Base-by-base conservation (phyloP, 352 stramenopile species). In the Saprolegnia parasitica region DNA sequence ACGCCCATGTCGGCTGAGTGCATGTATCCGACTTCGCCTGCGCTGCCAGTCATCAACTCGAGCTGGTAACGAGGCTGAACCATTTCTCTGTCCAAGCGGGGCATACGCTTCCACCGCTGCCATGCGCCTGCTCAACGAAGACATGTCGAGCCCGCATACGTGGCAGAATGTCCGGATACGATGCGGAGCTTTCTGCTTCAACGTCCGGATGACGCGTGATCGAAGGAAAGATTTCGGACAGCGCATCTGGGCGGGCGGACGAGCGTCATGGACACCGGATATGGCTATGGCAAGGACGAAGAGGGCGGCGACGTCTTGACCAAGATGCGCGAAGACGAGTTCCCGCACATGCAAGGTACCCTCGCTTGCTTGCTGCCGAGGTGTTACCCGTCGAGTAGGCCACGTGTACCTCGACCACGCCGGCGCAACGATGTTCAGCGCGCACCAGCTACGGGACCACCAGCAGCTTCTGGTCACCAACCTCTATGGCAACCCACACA, bases 381-480 rank as follows among this genome's bases (percentile, higher is more conserved):
- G 10, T 62, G 18, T 10, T 24, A 26, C 35, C 26, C 11, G 20
- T 23, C 16, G n/a, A n/a, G 29, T 62, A 62, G 55, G 58, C 40
- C 58, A 60, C 4, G 68, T 91, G 55, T 95, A 95, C 68, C 70
- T 96, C 60, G 88, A 96, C 66, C 87, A 96, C 68, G 87, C 88
- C 4, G 87, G 87, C 39, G 86, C 88, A 35, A 95, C 88, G 23
- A 78, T 95, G 66, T 91, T 88, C 68, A 81, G 80, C 16, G 76
- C 76, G 35, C 76, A 76, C 55, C 88, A 96, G 66, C 62, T 96
- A 47, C 71, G 83, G 40, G 67, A 67, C 35, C 67, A 73, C 23
- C 81, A 87, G 63, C 58, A 73, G 6, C 80, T 88, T 65, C 75
- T 93, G n/a, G 71, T 75, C 39, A 18, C 40, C 1, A 78, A 78